phyloP scores from a whole-genome alignment of 495 filamentous ascomycete genomes.

The Hypomontagnella monticulosa region DNA sequence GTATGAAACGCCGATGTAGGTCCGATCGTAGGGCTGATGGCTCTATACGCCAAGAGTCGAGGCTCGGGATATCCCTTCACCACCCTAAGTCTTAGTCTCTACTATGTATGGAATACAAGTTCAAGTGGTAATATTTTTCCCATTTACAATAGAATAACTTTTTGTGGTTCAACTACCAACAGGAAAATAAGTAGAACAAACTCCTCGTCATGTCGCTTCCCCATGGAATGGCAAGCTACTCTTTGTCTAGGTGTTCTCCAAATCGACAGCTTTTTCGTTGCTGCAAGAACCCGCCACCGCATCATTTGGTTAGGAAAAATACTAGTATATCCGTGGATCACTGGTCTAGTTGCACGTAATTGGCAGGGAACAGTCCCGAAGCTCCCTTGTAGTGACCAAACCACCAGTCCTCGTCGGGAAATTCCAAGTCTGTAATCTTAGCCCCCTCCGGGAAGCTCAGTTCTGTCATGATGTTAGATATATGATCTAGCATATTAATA shows the following conservation, averaged over 20 bases:
- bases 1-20: conserved; percentile 23
- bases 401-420: conserved; percentile 99
- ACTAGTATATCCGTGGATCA: conserved; percentile 56
- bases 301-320: conserved; percentile 1
- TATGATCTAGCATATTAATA: background rate
- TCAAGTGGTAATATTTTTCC: conserved; percentile 1
- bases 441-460: conserved; percentile 91
- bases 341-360: conserved; percentile 76
- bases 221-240: conserved; percentile 2
- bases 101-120: background rate
- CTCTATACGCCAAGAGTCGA: conserved; percentile 20
- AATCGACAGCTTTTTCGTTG: conserved; percentile 19
- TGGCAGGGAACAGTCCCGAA: conserved; percentile 90
- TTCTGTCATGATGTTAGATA: conserved; percentile 57
- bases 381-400: conserved; percentile 82
- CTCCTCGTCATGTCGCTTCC: conserved; percentile 19
- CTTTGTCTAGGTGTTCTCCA: conserved; percentile 27
- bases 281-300: conserved; percentile 6
- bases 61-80: background rate
- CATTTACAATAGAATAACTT: conserved; percentile 4
- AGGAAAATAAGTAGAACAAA: conserved; percentile 20
- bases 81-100: background rate
- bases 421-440: conserved; percentile 77
- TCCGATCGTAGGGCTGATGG: conserved; percentile 38
- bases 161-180: conserved; percentile 32